Base-by-base conservation (phyloP, 1,139 yeast genomes). In the Saccharomycopsis hybrid region DNA sequence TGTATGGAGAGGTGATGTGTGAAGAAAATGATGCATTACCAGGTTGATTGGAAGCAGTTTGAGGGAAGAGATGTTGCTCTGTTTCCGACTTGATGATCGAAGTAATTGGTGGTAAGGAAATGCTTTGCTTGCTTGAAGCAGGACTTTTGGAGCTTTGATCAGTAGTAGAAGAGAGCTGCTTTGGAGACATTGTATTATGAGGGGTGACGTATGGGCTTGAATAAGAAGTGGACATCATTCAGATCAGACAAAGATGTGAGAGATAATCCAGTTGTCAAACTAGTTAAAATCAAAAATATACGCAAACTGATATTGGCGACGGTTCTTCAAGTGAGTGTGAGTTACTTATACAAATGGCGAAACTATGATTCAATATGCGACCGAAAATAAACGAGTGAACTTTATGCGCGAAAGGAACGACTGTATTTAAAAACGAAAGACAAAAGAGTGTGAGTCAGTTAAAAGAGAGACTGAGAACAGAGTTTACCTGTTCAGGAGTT, bases 101-200 rank as follows among this genome's bases (percentile, higher is more conserved):
- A 27, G 53, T 46, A 13, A 50, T 50, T n/a, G 53, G 53, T n/a
- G 53, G 53, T 37, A 50, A 46, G 8, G 50, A 46, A 5, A 50
- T 41, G 33, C 11, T 49, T 33, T 18, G 41, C 5, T 44, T 44
- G 25, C 13, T 28, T 4, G 41, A 24, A 3, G 44, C 24, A 9
- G 29, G 5, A n/a, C 30, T 40, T 30, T 36, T 38, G 47, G 25
- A n/a, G n/a, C n/a, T 30, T 13, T 13, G 24, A 9, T 7, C 39
- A 36, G 7, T 36, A 24, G 39, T 33, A 36, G 39, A n/a, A 36
- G 13, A 9, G 24, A 36, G 24, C 7, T 9, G 39, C 13, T 36
- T 36, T 8, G 39, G 5, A 9, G 39, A n/a, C n/a, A n/a, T n/a
- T n/a, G n/a, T n/a, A 46, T 24, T 42, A n/a, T 35, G 41, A 8